Evolutionary conservation across 768 basidiomycete genomes (phyloP).

Genomic region (Sarcodon sp.): DNA sequence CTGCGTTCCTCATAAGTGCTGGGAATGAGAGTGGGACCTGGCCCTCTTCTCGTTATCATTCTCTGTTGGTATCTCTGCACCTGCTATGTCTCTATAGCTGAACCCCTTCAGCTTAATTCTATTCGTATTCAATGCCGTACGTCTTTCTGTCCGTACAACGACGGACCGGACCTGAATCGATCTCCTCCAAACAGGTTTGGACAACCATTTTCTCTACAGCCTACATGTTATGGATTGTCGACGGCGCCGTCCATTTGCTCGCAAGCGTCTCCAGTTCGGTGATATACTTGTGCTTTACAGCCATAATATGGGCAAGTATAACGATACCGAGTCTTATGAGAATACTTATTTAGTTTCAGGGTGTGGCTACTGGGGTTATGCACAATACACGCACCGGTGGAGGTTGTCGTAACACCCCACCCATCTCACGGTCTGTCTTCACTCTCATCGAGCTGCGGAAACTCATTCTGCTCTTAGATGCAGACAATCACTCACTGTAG

Average conservation of each 20-base stretch:
- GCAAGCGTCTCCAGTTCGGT: slow-evolving; percentile 73
- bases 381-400: slow-evolving; percentile 48
- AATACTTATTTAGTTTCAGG: slow-evolving; percentile 25
- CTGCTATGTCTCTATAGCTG: background rate
- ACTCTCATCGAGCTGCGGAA: slow-evolving; percentile 1
- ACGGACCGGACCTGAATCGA: background rate
- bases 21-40: slow-evolving; percentile 52
- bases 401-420: slow-evolving; percentile 38
- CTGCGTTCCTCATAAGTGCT: slow-evolving; percentile 58
- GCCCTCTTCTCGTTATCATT: slow-evolving; percentile 50
- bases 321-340: background rate
- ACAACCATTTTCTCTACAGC: slow-evolving; percentile 58
- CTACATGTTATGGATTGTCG: slow-evolving; percentile 61
- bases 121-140: slow-evolving; percentile 45
- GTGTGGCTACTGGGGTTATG: slow-evolving; percentile 54
- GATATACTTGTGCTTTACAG: slow-evolving; percentile 55
- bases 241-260: slow-evolving; percentile 51
- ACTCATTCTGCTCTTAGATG: slow-evolving; percentile 27
- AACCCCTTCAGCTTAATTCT: slow-evolving; percentile 31
- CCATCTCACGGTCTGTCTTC: slow-evolving; percentile 33
- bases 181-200: slow-evolving; percentile 27
- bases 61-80: slow-evolving; percentile 31
- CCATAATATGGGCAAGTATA: slow-evolving; percentile 49
- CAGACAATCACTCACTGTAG: slow-evolving; percentile 59
- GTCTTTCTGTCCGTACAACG: background rate